Base-by-base conservation (phyloP, 306 rosid species). In the Styphnolobium japonicum region DNA sequence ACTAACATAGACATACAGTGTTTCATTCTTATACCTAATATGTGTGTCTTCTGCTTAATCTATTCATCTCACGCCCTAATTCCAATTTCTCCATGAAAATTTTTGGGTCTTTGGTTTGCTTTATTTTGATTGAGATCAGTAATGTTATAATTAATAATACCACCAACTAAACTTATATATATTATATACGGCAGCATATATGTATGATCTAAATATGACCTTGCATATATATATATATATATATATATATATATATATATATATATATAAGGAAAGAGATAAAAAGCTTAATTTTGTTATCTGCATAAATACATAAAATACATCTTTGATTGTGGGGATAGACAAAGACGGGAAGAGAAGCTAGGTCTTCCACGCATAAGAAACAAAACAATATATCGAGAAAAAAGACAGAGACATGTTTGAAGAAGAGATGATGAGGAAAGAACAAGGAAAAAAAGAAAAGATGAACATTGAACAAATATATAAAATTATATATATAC, bases 1-100 rank as follows among this genome's bases (percentile, higher is more conserved):
- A 82, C 85, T 70, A 62, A 78, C 71, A 46, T 48, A 31, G 7
- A 10, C 57, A 62, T 33, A 68, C 6, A 18, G 22, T 67, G 22
- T 61, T 61, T 11, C 61, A 45, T 42, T 23, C 22, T 18, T n/a
- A 6, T 58, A 65, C 10, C 33, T 10, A 52, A 37, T n/a, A n/a
- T n/a, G n/a, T 7, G 19, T 37, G 11, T 9, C 15, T 75, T 61
- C 33, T 36, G 75, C 33, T 36, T 34, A 21, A 65, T 64, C 16
- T 66, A 64, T 10, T 80, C 43, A 33, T 29, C 79, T 55, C 70
- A 21, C 43, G 8, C 55, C 60, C 69, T 62, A 63, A 22, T 71
- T 64, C 56, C 31, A 63, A 33, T 40, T 23, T 77, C 29, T 71
- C 57, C 45, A 36, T 63, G 48, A 57, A 77, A 25, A 14, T 33